Base-by-base conservation (phyloP, 2,329 filamentous ascomycete species). In the Claviceps sorghi region DNA sequence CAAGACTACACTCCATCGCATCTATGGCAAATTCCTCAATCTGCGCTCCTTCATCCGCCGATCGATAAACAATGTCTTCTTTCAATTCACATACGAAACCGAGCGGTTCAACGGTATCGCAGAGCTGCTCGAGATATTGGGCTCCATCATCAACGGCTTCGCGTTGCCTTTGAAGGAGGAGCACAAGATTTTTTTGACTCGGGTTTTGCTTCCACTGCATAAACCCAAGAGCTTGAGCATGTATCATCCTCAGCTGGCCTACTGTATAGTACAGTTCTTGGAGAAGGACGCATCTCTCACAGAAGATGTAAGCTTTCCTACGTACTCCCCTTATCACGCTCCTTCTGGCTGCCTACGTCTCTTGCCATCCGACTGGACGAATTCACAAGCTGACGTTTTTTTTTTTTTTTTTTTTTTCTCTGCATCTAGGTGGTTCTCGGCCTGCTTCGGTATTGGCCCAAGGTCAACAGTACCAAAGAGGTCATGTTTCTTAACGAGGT, bases 401-500 rank as follows among this genome's bases (percentile, higher is more conserved):
- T 26, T 26, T 5, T 26, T 26, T 5, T 26, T 26, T 26, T 26
- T 26, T 26, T 26, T 26, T 26, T 26, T 11, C 15, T 32, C 15
- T 26, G 21, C 40, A 21, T 26, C 1, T n/a, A 90, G 86, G 89
- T 97, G 56, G 93, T 98, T 48, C 81, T 97, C 58, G 93, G 93
- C 46, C 76, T 98, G 52, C 76, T 98, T 57, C 84, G 93, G 60
- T 98, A 96, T 69, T 98, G 93, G 93, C 93, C 93, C 48, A 98
- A 98, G 75, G 88, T 95, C 61, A 98, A 98, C 72, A 97, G 93
- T 70, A 98, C 93, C 51, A 98, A 98, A 70, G 93, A 98, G 69
- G 93, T 98, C 64, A 98, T 98, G 93, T 98, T 94, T 72, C 74
- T 98, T 61, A 98, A 98, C 62, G 93, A 98, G 69, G 91, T 98